Percentiles rank a stretch among this genome's conserved stretches.
phyloP scores from a whole-genome alignment of 495 filamentous ascomycete genomes.

The Viridothelium virens region DNA sequence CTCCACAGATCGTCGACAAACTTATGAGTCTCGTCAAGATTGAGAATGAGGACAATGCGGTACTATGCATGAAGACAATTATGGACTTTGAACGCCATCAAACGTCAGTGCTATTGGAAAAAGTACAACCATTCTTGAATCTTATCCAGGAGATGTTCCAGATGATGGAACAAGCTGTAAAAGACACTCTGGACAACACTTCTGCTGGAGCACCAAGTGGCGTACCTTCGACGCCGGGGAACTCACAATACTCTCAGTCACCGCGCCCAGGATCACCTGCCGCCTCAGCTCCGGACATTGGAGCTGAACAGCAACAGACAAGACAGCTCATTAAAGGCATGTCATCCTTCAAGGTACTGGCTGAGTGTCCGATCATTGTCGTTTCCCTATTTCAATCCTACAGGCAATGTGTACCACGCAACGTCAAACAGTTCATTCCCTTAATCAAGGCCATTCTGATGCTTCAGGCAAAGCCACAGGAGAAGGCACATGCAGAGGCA shows the following conservation, averaged over 20 bases:
- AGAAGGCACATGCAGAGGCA: conserved; percentile 81
- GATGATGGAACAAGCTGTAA: conserved; percentile 84
- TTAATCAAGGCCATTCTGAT: conserved; percentile 84
- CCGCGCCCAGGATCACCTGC: conserved; percentile 85
- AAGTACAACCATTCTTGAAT: conserved; percentile 82
- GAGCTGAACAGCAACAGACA: conserved; percentile 69
- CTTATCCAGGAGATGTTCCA: conserved; percentile 94
- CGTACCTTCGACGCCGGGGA: conserved; percentile 70
- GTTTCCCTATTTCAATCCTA: conserved; percentile 97
- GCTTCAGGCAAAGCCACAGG: conserved; percentile 87
- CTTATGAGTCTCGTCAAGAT: conserved; percentile 77
- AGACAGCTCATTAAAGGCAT: conserved; percentile 80
- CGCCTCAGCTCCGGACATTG: conserved; percentile 61
- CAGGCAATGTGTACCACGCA: conserved; percentile 62
- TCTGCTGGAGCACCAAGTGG: conserved; percentile 43
- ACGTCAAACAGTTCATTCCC: conserved; percentile 89
- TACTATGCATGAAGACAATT: conserved; percentile 93
- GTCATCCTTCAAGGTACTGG: conserved; percentile 97
- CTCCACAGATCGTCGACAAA: conserved; percentile 74
- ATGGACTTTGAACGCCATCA: conserved; percentile 95
- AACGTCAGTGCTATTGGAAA: conserved; percentile 64
- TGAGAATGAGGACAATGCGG: conserved; percentile 98
- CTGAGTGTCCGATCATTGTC: conserved; percentile 97
- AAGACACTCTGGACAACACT: conserved; percentile 81
- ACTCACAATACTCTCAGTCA: conserved; percentile 68